Base-by-base conservation (phyloP, 1,139 yeast species). In the Meyerozyma carpophila region DNA sequence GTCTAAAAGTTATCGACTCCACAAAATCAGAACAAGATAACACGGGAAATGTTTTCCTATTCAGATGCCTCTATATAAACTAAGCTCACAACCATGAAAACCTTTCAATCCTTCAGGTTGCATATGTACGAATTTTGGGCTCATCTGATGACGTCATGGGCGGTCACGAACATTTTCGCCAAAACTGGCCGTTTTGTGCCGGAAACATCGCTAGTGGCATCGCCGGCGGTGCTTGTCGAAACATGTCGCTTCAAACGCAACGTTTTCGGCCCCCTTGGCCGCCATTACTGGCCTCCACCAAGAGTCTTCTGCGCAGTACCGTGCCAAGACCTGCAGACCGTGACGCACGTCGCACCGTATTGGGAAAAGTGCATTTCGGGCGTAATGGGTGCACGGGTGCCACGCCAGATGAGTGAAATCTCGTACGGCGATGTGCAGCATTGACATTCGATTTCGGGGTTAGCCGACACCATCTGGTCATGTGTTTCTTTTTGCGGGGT, bases 21-120 rank as follows among this genome's bases (percentile, higher is more conserved):
- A 10, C 37, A 34, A 21, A 20, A 21, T 21, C 8, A 8, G 21
- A 34, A 34, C 26, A 13, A 34, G 37, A 34, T 34, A 18, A 9
- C 26, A 34, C 25, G 37, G 24, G 37, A 34, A 20, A 20, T 34
- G 14, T 34, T 34, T 34, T 34, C 37, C 37, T 18, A 9, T 34
- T 34, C 37, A 20, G 37, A 10, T 10, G 26, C 37, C 26, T 8
- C 37, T 34, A 34, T 34, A 34, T 34, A 21, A 20, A 34, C 37
- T 8, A 6, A 11, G 37, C 37, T 34, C 37, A 7, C 26, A 34
- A 34, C 37, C 37, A 34, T 34, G 37, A 34, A 34, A 31, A 31
- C 34, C 34, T 34, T 34, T 34, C 7, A 21, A 21, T 2, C 11
- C 21, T 14, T 16, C 11, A 14, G n/a, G 7, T 24, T 34, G 37